phyloP scores from a whole-genome alignment of 306 rosid genomes.

The Citrullus mucosospermus region DNA sequence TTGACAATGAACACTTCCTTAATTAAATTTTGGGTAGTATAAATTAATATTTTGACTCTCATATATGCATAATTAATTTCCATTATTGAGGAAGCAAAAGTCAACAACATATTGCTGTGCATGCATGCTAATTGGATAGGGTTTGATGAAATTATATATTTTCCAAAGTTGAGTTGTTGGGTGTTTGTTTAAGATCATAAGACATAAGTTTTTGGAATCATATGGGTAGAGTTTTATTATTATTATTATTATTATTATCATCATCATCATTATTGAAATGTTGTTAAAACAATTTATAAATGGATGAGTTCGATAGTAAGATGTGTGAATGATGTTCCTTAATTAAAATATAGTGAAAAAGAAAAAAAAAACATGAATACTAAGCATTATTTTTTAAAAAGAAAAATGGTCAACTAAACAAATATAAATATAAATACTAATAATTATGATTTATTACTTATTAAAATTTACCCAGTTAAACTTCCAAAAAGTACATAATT shows the following conservation, averaged over 20 bases:
- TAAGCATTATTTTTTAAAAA: too few relatives aligned
- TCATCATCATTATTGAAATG: too few relatives aligned
- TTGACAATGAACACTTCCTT: neutral
- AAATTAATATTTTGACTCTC: neutral
- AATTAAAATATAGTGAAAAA: too few relatives aligned
- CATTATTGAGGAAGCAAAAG: constrained; percentile 6
- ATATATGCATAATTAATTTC: neutral
- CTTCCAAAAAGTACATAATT: neutral
- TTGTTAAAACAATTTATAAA: neutral
- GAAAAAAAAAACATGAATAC: too few relatives aligned
- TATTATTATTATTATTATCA: too few relatives aligned
- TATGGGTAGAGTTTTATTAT: neutral
- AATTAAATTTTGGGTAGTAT: neutral
- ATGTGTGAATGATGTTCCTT: too few relatives aligned
- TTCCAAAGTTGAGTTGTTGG: neutral
- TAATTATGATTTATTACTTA: neutral
- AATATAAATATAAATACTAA: neutral
- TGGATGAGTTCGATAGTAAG: neutral
- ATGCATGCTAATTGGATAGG: constrained; percentile 6
- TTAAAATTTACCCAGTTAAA: neutral
- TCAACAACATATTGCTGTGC: constrained; percentile 3
- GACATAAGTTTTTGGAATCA: neutral
- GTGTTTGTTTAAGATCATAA: neutral
- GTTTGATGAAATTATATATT: neutral
- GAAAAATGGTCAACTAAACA: neutral